These are phyloP conservation scores for Phytophthora brassicae DNA, from an alignment of 352 stramenopile genomes.

Conservation along the genomic window DNA sequence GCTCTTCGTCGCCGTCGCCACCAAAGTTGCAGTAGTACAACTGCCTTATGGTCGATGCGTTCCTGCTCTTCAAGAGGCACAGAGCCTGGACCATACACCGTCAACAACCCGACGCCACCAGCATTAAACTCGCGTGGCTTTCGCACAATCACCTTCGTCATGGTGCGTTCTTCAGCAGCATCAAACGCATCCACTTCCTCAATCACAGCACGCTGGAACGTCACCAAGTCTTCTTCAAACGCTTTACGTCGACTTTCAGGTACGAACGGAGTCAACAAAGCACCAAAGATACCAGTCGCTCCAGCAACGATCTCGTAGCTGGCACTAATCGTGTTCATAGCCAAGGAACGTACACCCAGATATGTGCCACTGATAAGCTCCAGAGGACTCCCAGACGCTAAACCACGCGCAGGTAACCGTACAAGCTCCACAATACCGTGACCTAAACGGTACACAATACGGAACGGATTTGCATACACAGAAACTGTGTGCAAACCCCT, in stretches of 20 bases:
- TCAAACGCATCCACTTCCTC: constrained; percentile 88
- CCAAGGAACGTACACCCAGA: constrained; percentile 78
- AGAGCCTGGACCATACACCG: constrained; percentile 83
- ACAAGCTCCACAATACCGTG: constrained; percentile 84
- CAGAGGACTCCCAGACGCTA: constrained; percentile 81
- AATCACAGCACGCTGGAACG: constrained; percentile 86
- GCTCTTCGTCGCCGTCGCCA: constrained; percentile 76
- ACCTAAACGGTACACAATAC: constrained; percentile 83
- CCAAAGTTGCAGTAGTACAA: constrained; percentile 82
- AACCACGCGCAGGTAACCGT: constrained; percentile 69
- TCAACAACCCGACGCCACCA: constrained; percentile 71
- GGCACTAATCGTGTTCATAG: constrained; percentile 89
- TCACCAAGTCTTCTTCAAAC: constrained; percentile 84
- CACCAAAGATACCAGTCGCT: constrained; percentile 72
- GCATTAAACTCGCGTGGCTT: constrained; percentile 84
- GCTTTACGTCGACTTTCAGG: constrained; percentile 71
- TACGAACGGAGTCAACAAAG: constrained; percentile 67
- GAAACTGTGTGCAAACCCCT: constrained; percentile 85
- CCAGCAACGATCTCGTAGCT: constrained; percentile 88
- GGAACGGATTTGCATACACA: constrained; percentile 87
- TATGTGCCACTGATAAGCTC: constrained; percentile 85
- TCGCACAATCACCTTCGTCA: constrained; percentile 86
- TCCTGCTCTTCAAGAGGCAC: constrained; percentile 89
- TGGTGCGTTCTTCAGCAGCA: constrained; percentile 82
- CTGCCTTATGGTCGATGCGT: constrained; percentile 80